A percentile compares a stretch with the other conserved stretches of the same genome.
Conservation (phyloP, 495 filamentous ascomycete species). For the Aspergillus biplanus region DNA sequence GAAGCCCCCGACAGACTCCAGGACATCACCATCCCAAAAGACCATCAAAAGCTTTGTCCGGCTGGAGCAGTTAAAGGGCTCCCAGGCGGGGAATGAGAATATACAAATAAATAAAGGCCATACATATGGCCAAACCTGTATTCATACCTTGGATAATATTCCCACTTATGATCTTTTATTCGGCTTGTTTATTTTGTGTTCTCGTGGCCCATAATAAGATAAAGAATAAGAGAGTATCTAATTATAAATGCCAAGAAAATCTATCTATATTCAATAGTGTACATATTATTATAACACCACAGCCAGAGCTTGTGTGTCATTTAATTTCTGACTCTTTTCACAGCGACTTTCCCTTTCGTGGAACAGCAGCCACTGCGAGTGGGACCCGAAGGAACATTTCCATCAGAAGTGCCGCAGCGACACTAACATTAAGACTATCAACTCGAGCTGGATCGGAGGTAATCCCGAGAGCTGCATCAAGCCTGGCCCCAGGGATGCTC, state of each 20-base stretch:
- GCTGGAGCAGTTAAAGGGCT: background rate
- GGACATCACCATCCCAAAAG: slow-evolving; percentile 16
- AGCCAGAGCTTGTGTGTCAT: too few relatives aligned
- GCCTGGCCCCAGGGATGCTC: slow-evolving; percentile 53
- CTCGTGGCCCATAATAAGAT: too few relatives aligned
- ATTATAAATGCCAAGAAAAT: too few relatives aligned
- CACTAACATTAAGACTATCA: slow-evolving; percentile 88
- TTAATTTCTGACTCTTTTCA: too few relatives aligned
- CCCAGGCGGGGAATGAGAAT: background rate
- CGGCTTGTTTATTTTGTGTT: too few relatives aligned
- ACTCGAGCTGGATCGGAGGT: slow-evolving; percentile 47
- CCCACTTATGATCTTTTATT: too few relatives aligned
- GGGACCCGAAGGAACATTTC: slow-evolving; percentile 60
- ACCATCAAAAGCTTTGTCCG: slow-evolving; percentile 20
- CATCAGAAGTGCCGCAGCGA: slow-evolving; percentile 76
- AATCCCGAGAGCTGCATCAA: slow-evolving; percentile 32
- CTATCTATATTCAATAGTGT: too few relatives aligned
- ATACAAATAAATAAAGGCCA: too few relatives aligned
- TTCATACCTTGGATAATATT: too few relatives aligned
- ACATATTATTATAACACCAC: too few relatives aligned
- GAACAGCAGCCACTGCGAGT: slow-evolving; percentile 34
- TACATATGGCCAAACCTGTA: too few relatives aligned
- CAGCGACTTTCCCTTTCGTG: slow-evolving; percentile 17
- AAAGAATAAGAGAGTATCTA: too few relatives aligned
- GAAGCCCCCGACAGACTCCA: slow-evolving; percentile 42